Evolutionary conservation across 23 red algal genomes (phyloP).

Genomic region (Gracilaria caudata): DNA sequence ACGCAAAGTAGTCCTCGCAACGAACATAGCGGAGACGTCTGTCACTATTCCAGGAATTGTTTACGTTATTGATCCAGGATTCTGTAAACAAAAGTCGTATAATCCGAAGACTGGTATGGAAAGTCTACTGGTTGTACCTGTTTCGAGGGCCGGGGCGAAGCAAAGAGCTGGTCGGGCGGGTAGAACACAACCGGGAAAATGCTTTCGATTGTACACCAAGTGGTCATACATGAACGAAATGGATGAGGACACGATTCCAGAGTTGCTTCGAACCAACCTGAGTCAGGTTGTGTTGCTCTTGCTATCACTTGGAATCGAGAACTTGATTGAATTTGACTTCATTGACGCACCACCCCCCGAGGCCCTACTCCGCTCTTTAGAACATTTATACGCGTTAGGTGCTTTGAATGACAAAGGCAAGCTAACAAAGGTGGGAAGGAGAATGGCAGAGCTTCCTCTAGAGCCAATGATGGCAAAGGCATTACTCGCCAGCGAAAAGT

Average conservation of each 20-base stretch:
- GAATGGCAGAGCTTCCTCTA: conserved; percentile 94
- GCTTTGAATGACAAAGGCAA: conserved; percentile 77
- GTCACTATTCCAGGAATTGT: conserved; percentile 96
- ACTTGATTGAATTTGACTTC: conserved; percentile 90
- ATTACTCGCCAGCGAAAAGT: conserved; percentile 83
- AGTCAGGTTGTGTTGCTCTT: conserved; percentile 85
- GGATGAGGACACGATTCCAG: conserved; percentile 78
- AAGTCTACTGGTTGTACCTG: conserved; percentile 77
- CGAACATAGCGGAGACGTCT: conserved; percentile 97
- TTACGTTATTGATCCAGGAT: conserved; percentile 96
- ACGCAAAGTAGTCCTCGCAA: conserved; percentile 94
- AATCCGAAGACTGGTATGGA: conserved; percentile 89
- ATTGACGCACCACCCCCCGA: conserved; percentile 87
- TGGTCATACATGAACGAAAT: conserved; percentile 80
- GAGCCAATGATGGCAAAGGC: conserved; percentile 90
- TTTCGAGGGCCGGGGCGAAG: conserved; percentile 84
- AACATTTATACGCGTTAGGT: conserved; percentile 83
- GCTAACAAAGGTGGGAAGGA: conserved; percentile 82
- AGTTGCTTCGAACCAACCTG: conserved; percentile 86
- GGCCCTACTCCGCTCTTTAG: conserved; percentile 76
- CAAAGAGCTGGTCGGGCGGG: conserved; percentile 95
- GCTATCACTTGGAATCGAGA: conserved; percentile 83
- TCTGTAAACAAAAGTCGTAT: conserved; percentile 92
- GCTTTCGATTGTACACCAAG: conserved; percentile 95
- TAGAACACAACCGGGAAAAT: conserved; percentile 85